Percentiles rank a stretch among this genome's conserved stretches.
These are phyloP conservation scores for Suillus discolor DNA, from an alignment of 768 basidiomycete genomes.

Conservation along the genomic window DNA sequence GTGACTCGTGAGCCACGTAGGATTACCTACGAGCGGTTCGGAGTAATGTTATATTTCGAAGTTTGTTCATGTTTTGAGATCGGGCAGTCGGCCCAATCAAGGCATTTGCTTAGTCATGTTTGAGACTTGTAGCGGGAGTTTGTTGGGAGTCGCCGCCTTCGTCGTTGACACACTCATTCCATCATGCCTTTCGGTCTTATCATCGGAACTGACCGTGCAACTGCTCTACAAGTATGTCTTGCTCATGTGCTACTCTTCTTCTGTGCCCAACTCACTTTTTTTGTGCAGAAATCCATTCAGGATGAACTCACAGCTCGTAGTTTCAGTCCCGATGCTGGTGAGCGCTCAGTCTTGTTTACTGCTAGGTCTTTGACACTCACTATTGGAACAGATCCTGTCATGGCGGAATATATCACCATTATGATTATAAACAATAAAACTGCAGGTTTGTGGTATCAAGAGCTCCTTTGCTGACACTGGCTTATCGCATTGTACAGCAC, in stretches of 20 bases:
- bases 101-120: background rate
- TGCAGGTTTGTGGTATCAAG: slow-evolving; percentile 50
- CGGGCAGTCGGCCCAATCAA: background rate
- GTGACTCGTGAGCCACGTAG: background rate
- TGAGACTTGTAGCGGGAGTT: slow-evolving; percentile 3
- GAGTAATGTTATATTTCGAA: background rate
- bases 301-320: slow-evolving; percentile 77
- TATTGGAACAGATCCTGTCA: slow-evolving; percentile 66
- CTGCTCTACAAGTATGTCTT: slow-evolving; percentile 61
- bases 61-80: slow-evolving; percentile 5
- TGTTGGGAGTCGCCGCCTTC: slow-evolving; percentile 24
- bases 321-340: slow-evolving; percentile 77
- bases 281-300: slow-evolving; percentile 69
- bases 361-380: slow-evolving; percentile 18
- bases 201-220: slow-evolving; percentile 79
- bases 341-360: slow-evolving; percentile 29
- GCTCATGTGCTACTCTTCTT: background rate
- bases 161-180: slow-evolving; percentile 21
- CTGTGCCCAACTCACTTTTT: slow-evolving; percentile 17
- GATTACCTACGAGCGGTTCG: background rate
- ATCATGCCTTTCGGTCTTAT: slow-evolving; percentile 74
- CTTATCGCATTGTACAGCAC: slow-evolving; percentile 46
- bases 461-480: slow-evolving; percentile 11
- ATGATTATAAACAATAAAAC: slow-evolving; percentile 96
- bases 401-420: slow-evolving; percentile 94